A percentile compares a stretch with the other conserved stretches of the same genome.
phyloP scores from a whole-genome alignment of 495 filamentous ascomycete genomes.

The Annulohypoxylon moriforme region DNA sequence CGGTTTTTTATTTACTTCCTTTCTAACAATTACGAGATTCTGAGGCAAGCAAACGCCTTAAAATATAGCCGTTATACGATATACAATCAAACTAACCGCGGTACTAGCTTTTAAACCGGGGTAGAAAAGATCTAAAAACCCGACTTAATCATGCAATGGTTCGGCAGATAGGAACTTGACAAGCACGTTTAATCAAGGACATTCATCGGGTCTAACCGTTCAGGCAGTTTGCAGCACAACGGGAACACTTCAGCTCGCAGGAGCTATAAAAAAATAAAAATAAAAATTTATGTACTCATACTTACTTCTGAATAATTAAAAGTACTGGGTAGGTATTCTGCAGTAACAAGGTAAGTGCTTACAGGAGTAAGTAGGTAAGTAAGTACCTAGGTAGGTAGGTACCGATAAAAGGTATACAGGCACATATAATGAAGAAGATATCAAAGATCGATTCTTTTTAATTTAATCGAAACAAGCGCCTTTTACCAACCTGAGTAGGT shows the following conservation, averaged over 20 bases:
- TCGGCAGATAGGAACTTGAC: constrained; percentile 3
- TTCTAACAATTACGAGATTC: background rate
- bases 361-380: too few relatives aligned
- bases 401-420: too few relatives aligned
- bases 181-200: background rate
- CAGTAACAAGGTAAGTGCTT: too few relatives aligned
- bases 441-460: background rate
- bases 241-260: background rate
- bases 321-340: too few relatives aligned
- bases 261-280: background rate
- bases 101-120: background rate
- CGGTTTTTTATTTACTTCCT: constrained; percentile 5
- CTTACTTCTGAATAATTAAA: too few relatives aligned
- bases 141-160: background rate
- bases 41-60: background rate
- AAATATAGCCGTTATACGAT: background rate
- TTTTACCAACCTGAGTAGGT: too few relatives aligned
- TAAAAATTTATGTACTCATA: background rate
- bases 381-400: background rate
- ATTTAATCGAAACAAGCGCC: constrained; percentile 22
- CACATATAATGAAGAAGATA: too few relatives aligned
- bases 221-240: too few relatives aligned
- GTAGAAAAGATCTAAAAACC: background rate
- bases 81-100: background rate
- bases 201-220: too few relatives aligned